A percentile compares a stretch with the other conserved stretches of the same genome.
These are phyloP conservation scores for Paraurostyla sp. DNA, from an alignment of 73 alveolate species.

Conservation along the genomic window DNA sequence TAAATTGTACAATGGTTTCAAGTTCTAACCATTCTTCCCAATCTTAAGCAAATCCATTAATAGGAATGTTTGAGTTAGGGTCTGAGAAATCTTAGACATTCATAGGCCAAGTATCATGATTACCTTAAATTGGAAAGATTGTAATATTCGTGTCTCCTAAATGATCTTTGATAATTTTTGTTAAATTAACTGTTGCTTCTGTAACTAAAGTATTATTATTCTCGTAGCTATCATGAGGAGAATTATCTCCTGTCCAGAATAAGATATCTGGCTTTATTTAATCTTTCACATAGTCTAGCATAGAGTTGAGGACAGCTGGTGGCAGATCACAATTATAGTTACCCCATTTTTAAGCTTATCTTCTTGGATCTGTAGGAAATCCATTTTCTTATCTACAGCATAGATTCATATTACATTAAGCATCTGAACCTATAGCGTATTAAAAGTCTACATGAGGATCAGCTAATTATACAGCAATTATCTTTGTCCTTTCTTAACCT, in stretches of 20 bases:
- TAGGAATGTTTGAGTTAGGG: slow-evolving; percentile 32
- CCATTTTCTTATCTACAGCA: slow-evolving; percentile 91
- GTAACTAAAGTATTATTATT: not conserved
- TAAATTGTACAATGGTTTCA: slow-evolving; percentile 21
- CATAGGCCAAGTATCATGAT: slow-evolving; percentile 75
- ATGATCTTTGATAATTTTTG: not conserved
- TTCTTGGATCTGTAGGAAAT: slow-evolving; percentile 72
- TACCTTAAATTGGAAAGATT: slow-evolving; percentile 45
- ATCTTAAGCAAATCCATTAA: slow-evolving; percentile 23
- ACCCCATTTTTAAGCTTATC: slow-evolving; percentile 85
- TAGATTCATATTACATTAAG: slow-evolving; percentile 82
- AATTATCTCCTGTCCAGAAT: slow-evolving; percentile 92
- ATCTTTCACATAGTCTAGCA: slow-evolving; percentile 22
- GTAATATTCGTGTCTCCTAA: slow-evolving; percentile 28
- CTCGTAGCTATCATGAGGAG: slow-evolving; percentile 77
- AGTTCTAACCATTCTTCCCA: slow-evolving; percentile 67
- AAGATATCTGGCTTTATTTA: slow-evolving; percentile 81
- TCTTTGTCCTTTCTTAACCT: not conserved
- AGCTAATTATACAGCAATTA: slow-evolving; percentile 67
- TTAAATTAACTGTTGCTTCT: not conserved
- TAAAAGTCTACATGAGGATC: slow-evolving; percentile 92
- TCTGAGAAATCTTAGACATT: slow-evolving; percentile 49
- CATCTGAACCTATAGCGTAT: slow-evolving; percentile 83
- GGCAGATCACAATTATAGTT: slow-evolving; percentile 84
- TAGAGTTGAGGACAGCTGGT: slow-evolving; percentile 17